Evolutionary conservation across 2,329 filamentous ascomycete genomes (phyloP), one percentile per base, ranked within the genome.

Genomic region (Aspergillus sp.): DNA sequence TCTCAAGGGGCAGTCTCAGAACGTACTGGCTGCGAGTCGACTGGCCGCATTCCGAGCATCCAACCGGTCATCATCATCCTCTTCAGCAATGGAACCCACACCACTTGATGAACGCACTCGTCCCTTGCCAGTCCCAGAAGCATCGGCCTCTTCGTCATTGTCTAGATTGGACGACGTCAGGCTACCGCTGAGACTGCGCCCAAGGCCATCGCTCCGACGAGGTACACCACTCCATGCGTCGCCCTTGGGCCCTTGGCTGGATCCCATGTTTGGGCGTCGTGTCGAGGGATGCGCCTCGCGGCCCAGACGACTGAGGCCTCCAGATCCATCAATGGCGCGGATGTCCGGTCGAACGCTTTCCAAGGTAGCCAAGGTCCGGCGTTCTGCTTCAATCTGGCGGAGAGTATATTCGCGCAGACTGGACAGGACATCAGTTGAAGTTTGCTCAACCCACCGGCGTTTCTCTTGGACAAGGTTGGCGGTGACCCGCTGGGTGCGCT

Each of bases 181-280:
- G 62, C 81, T 86, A 42, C 85, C 82, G 47, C 85, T 88, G 54
- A 90, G 77, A 62, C 83, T 90, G 57, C 89, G 79, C 60, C 79
- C 85, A 47, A 88, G 70, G n/a, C 82, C 83, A 57, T 94, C 88
- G 29, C 83, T 82, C 46, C 87, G 80, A 51, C 93, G 80, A 33
- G 90, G 88, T 29, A 96, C 89, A 48, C 93, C 93, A 59, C 88
- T 95, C 93, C 93, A 98, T 10, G 93, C 85, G 67, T 98, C 93
- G n/a, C 93, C 93, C 72, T 94, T 94, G 43, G 93, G 91, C 0
- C 93, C 93, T 69, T 98, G 93, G 59, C 86, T 93, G 41, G 87
- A 86, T 10, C 87, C 86, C 55, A 96, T 70, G 66, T 82, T 91
- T 28, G 83, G 71, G 51, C 91, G 82, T 46, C 93, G 81, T 29